Evolutionary conservation across 108 stramenopile genomes (phyloP).

Genomic region (Conticribra weissflogii): DNA sequence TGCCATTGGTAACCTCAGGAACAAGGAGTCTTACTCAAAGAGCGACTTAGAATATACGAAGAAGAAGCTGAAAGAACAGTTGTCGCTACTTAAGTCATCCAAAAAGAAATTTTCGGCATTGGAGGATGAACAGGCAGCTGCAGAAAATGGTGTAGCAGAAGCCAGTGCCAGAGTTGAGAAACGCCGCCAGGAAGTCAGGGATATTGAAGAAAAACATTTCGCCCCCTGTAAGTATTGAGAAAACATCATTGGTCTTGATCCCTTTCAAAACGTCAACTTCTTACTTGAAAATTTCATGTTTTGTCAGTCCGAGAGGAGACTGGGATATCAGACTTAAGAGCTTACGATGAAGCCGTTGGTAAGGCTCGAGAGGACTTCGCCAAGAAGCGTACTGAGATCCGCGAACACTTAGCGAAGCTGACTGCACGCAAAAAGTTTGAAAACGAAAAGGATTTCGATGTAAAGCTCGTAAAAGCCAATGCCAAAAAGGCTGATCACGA

Average conservation of each 20-base stretch:
- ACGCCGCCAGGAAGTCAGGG: slow-evolving; percentile 57
- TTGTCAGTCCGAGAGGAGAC: slow-evolving; percentile 80
- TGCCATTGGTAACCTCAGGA: slow-evolving; percentile 67
- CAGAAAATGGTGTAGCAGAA: slow-evolving; percentile 59
- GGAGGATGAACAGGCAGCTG: slow-evolving; percentile 46
- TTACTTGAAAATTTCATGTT: neutral
- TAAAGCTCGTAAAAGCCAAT: slow-evolving; percentile 61
- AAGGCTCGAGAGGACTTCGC: slow-evolving; percentile 83
- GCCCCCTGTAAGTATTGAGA: slow-evolving; percentile 29
- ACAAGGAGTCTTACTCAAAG: slow-evolving; percentile 75
- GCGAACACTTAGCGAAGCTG: slow-evolving; percentile 77
- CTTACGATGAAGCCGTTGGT: slow-evolving; percentile 85
- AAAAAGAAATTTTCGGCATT: slow-evolving; percentile 55
- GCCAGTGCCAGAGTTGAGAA: slow-evolving; percentile 50
- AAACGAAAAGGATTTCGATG: slow-evolving; percentile 52
- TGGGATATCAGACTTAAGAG: slow-evolving; percentile 80
- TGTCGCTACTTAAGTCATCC: slow-evolving; percentile 56
- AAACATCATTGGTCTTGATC: neutral
- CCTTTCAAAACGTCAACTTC: neutral
- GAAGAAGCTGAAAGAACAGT: slow-evolving; percentile 77
- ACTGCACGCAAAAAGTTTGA: slow-evolving; percentile 56
- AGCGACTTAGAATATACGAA: slow-evolving; percentile 77
- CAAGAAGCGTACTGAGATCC: slow-evolving; percentile 66
- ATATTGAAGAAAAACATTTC: slow-evolving; percentile 81
- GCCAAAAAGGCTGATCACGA: slow-evolving; percentile 61